These are phyloP conservation scores for Malassezia psittaci DNA, from an alignment of 1,284 basidiomycete species.

Conservation along the genomic window DNA sequence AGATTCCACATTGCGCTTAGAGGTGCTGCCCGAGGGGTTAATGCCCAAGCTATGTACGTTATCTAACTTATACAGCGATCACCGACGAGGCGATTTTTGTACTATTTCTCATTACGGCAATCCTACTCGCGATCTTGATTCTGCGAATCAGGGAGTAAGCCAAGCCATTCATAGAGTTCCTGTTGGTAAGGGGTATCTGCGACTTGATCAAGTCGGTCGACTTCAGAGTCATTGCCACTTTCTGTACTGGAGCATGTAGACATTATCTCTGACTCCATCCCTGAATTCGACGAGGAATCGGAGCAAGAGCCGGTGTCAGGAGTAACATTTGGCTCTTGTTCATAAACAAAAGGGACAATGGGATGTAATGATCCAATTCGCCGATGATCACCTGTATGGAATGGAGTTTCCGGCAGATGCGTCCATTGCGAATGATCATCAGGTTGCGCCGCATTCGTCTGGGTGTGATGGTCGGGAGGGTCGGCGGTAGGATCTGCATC, in stretches of 20 bases:
- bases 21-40: constrained; percentile 56
- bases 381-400: no score
- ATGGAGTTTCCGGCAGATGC: no score
- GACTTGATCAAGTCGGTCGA: neutral
- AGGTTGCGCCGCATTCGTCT: no score
- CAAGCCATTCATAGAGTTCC: neutral
- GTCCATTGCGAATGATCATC: no score
- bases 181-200: neutral
- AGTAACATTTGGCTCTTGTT: no score
- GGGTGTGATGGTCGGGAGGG: no score
- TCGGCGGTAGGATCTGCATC: no score
- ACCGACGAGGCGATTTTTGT: constrained; percentile 15
- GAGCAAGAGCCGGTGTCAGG: no score
- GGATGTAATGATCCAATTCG: no score
- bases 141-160: neutral
- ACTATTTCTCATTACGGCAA: constrained; percentile 4
- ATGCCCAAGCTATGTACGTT: constrained; percentile 7
- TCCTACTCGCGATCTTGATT: neutral
- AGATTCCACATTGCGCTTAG: constrained; percentile 83
- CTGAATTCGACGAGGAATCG: no score
- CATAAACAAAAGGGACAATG: no score
- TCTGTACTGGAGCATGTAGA: neutral
- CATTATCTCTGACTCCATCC: no score
- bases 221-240: neutral
- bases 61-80: neutral